phyloP scores from a whole-genome alignment of 2,329 filamentous ascomycete species.

The Rhexocercosporidium sp. region DNA sequence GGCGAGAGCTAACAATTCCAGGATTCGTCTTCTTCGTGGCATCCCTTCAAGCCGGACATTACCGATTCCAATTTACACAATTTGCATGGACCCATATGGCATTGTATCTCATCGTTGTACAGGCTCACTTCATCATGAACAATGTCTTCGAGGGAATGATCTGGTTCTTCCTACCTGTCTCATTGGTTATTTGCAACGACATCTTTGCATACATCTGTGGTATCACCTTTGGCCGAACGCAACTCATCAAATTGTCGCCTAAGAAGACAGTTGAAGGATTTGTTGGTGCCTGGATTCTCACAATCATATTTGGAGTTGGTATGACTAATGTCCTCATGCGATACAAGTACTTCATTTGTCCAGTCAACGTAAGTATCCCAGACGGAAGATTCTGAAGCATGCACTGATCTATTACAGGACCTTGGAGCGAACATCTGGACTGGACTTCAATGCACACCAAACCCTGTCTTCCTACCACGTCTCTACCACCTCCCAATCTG shows the following conservation, averaged over 20 bases:
- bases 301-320: constrained; percentile 80
- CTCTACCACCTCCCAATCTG: constrained; percentile 75
- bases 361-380: constrained; percentile 73
- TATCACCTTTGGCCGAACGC: constrained; percentile 94
- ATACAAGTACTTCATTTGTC: constrained; percentile 98
- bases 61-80: constrained; percentile 98
- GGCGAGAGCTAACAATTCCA: constrained; percentile 47
- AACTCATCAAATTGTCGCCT: constrained; percentile 95
- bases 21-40: constrained; percentile 98
- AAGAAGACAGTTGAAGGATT: constrained; percentile 99
- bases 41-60: constrained; percentile 92
- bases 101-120: constrained; percentile 94
- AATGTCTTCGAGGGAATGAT: constrained; percentile 99
- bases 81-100: constrained; percentile 99
- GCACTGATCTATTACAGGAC: constrained; percentile 53
- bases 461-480: constrained; percentile 86
- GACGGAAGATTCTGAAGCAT: background rate
- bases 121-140: constrained; percentile 99
- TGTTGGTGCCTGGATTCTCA: constrained; percentile 95
- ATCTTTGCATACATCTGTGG: constrained; percentile 98
- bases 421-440: constrained; percentile 93
- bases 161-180: constrained; percentile 97
- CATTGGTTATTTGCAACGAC: constrained; percentile 96
- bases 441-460: constrained; percentile 85
- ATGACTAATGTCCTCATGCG: constrained; percentile 85